A percentile compares a stretch with the other conserved stretches of the same genome.
Evolutionary conservation across 179 eudicot genomes (phyloP).

Genomic region (Monotropa hypopitys): DNA sequence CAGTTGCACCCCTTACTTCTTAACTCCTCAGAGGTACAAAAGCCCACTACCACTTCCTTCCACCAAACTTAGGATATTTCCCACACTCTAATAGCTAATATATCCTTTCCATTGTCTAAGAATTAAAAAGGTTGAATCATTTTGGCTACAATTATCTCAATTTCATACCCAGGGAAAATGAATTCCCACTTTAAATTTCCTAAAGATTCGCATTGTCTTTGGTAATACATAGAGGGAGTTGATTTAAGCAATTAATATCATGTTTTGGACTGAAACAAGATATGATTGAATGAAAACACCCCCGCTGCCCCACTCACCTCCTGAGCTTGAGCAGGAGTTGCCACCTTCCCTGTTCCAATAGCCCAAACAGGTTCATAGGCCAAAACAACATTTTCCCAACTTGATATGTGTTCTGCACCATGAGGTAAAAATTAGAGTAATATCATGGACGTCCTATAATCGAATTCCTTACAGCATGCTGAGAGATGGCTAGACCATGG

Average conservation of each 20-base stretch:
- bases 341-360: constrained; percentile 93
- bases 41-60: neutral
- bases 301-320: constrained; percentile 40
- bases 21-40: neutral
- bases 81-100: neutral
- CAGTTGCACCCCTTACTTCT: neutral
- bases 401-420: constrained; percentile 35
- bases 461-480: neutral
- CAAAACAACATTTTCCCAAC: constrained; percentile 60
- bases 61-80: neutral
- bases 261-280: neutral
- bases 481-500: neutral
- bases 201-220: neutral
- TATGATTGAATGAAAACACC: neutral
- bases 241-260: neutral
- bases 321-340: constrained; percentile 79
- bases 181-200: neutral
- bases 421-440: neutral
- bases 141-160: neutral
- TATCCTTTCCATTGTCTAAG: neutral
- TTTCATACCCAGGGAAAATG: neutral
- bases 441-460: neutral
- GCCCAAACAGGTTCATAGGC: constrained; percentile 98
- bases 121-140: neutral
- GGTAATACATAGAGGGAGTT: neutral